Evolutionary conservation across 192 early-diverging fungal species (phyloP), one percentile per base, ranked within the genome.

Genomic region (Coemansia sp.): DNA sequence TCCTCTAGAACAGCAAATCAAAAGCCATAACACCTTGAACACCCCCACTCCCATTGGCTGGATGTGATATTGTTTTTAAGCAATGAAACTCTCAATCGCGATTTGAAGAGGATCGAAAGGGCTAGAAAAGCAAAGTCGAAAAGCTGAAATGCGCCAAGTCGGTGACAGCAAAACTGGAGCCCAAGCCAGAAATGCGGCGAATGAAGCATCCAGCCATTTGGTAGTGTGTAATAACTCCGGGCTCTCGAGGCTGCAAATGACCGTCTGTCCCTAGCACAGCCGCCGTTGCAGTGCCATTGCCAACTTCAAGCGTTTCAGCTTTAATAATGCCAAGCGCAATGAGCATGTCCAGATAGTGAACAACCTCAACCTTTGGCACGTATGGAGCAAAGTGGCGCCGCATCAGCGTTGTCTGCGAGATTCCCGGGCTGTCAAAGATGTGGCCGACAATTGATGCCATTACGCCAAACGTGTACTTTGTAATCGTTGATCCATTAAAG

Each of bases 331-430:
- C 70, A 64, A 76, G 38, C 39, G 52, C 61, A 21, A 63, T 54
- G 58, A 81, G 58, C 43, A 42, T 39, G 13, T 65, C 49, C 60
- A 81, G 52, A 42, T 76, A 76, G 7, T 58, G 56, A 52, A 65
- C 26, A 9, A 81, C 49, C 68, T 81, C 79, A 0, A 39, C 61
- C 52, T 64, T 72, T 9, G 74, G 41, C 6, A 81, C 54, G 60
- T 42, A 44, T 18, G 79, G 79, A 19, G 79, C 73, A 73, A 52
- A 81, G 59, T 65, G 60, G 12, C 79, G 63, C 6, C 79, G 70
- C 64, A 76, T 60, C 43, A 81, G 61, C 32, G 63, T 48, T 45
- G 62, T 32, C 59, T 69, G 70, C 15, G 79, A 69, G 21, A 81
- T 73, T 2, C 79, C 70, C 13, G 79, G 79, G 48, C 67, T 70